These are phyloP conservation scores for Sclerotinia subarctica DNA, from an alignment of 2,329 filamentous ascomycete species.

Conservation along the genomic window DNA sequence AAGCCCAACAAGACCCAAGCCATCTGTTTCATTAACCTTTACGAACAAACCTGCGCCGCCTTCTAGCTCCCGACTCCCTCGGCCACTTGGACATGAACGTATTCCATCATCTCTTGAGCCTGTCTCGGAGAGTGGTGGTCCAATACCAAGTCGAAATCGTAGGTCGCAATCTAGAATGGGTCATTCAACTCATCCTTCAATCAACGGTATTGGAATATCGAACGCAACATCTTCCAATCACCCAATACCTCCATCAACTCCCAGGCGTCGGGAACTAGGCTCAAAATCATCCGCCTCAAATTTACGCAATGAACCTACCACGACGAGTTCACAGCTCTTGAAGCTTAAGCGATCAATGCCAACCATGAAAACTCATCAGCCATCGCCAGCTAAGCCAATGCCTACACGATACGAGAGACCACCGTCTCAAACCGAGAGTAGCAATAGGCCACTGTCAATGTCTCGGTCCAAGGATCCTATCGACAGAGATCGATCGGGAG, in stretches of 20 bases:
- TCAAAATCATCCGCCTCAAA: slow-evolving; percentile 53
- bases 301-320: slow-evolving; percentile 58
- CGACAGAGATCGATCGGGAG: slow-evolving; percentile 49
- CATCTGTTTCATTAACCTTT: slow-evolving; percentile 85
- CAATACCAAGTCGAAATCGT: slow-evolving; percentile 57
- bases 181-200: slow-evolving; percentile 67
- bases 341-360: slow-evolving; percentile 65
- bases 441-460: slow-evolving; percentile 48
- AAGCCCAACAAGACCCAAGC: slow-evolving; percentile 68
- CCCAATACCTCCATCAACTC: slow-evolving; percentile 55
- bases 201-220: slow-evolving; percentile 60
- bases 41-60: slow-evolving; percentile 67
- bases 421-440: slow-evolving; percentile 53
- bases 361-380: slow-evolving; percentile 50
- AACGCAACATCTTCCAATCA: slow-evolving; percentile 55
- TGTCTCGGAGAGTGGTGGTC: slow-evolving; percentile 83
- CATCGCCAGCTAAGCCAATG: slow-evolving; percentile 51
- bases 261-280: slow-evolving; percentile 58
- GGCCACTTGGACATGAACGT: slow-evolving; percentile 69
- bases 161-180: slow-evolving; percentile 65
- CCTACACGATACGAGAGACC: slow-evolving; percentile 54
- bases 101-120: slow-evolving; percentile 79
- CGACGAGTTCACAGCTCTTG: slow-evolving; percentile 62
- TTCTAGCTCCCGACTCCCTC: slow-evolving; percentile 69
- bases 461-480: slow-evolving; percentile 69